Base-by-base conservation (phyloP, 306 rosid species). In the Prinsepia uniflora region DNA sequence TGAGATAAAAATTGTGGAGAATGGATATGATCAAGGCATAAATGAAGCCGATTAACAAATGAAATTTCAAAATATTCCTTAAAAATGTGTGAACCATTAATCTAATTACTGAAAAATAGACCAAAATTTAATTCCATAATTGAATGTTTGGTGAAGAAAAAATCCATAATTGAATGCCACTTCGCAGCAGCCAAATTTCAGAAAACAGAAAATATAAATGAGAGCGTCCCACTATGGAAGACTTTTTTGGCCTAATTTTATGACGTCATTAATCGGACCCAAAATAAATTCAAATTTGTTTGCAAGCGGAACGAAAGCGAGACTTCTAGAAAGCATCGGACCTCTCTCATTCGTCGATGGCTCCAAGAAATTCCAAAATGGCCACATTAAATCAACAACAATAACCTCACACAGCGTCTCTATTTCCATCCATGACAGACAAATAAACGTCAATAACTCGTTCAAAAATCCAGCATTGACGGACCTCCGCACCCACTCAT, bases 311-410 rank as follows among this genome's bases (percentile, higher is more conserved):
- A 54, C 24, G 34, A 24, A n/a, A 44, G 34, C 12, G 59, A 57
- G 46, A 44, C 40, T 80, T 80, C 80, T 71, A 75, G 75, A 66
- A 64, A 61, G 55, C 71, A 75, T 65, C 71, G 74, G 7, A 4
- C 30, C 63, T 8, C 42, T 43, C 63, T 6, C 12, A 44, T 40
- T 67, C 11, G 74, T 53, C 68, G 84, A 66, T 75, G 46, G 22
- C 40, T 66, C 66, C 84, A 45, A 80, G 78, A 43, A 43, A 78
- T 59, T 71, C 71, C 57, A 3, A 4, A 6, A 56, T 42, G 18
- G 36, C 42, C 68, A 6, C 10, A 11, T 61, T 40, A 43, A 14
- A 40, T 8, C 7, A n/a, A 0, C 46, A 13, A 2, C 8, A 43
- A 19, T 62, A 70, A 8, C 9, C 20, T 63, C 24, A 39, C 67